Conservation (phyloP, 2,329 filamentous ascomycete species). For the Paracoccidioides brasiliensis region DNA sequence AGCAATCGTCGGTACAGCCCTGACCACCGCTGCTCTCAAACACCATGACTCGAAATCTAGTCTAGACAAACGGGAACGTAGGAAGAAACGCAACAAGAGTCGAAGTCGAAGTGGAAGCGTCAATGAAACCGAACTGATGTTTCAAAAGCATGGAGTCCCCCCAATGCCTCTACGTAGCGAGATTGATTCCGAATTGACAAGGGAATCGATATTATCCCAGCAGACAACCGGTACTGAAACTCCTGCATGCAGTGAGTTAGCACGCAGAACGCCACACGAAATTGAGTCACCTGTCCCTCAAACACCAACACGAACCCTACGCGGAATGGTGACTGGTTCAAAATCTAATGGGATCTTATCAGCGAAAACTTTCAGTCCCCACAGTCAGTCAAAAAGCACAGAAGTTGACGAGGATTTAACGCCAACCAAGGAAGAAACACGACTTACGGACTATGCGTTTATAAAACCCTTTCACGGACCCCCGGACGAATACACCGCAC, state of each 20-base stretch:
- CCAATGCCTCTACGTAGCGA: slow-evolving; percentile 84
- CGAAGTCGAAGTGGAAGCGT: slow-evolving; percentile 39
- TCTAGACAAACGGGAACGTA: slow-evolving; percentile 31
- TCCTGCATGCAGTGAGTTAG: slow-evolving; percentile 52
- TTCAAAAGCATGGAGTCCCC: slow-evolving; percentile 48
- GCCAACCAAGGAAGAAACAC: neutral
- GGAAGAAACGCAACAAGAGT: slow-evolving; percentile 37
- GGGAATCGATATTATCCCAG: slow-evolving; percentile 74
- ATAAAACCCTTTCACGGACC: slow-evolving; percentile 18
- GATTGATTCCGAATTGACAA: slow-evolving; percentile 73
- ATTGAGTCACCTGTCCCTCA: slow-evolving; percentile 47
- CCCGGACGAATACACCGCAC: slow-evolving; percentile 45
- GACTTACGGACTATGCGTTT: neutral
- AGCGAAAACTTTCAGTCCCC: neutral
- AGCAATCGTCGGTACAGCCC: slow-evolving; percentile 41
- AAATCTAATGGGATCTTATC: neutral
- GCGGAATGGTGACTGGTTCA: slow-evolving; percentile 14
- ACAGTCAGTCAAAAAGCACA: neutral
- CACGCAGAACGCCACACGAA: slow-evolving; percentile 41
- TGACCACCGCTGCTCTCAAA: slow-evolving; percentile 50
- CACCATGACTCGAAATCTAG: slow-evolving; percentile 53
- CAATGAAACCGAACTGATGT: slow-evolving; percentile 38
- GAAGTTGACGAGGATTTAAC: neutral
- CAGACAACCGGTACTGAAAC: slow-evolving; percentile 62
- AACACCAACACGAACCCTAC: slow-evolving; percentile 44